Percentiles rank a stretch among this genome's conserved stretches.
These are phyloP conservation scores for Microsporum ferrugineum DNA, from an alignment of 2,329 filamentous ascomycete genomes.

Conservation along the genomic window DNA sequence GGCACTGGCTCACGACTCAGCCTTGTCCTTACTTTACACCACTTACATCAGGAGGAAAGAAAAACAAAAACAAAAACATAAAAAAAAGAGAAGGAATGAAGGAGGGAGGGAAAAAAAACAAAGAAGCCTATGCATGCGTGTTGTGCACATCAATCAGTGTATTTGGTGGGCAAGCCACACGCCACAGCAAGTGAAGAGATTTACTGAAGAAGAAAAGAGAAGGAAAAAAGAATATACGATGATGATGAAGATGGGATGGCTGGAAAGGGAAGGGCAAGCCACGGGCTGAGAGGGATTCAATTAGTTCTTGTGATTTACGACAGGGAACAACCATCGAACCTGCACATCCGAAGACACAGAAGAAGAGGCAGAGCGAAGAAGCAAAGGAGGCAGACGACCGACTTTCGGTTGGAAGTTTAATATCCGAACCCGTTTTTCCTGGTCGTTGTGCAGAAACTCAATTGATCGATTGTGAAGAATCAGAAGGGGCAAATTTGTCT, in stretches of 20 bases:
- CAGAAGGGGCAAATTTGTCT: not conserved
- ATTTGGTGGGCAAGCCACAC: not conserved
- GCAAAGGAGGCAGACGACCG: too few relatives aligned
- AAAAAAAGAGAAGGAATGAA: not conserved
- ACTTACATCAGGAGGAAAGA: not conserved
- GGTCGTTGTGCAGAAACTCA: not conserved
- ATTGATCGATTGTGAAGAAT: not conserved
- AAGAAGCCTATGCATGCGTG: too few relatives aligned
- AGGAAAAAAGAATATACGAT: not conserved
- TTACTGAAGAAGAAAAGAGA: not conserved
- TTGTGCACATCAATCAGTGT: too few relatives aligned
- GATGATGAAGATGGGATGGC: not conserved
- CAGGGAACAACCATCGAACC: not conserved
- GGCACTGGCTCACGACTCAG: not conserved
- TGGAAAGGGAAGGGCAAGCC: not conserved
- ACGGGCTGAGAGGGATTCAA: not conserved
- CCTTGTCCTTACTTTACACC: not conserved
- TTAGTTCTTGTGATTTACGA: not conserved
- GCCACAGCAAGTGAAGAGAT: not conserved
- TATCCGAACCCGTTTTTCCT: not conserved
- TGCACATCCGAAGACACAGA: too few relatives aligned
- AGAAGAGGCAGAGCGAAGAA: too few relatives aligned
- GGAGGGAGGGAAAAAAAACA: too few relatives aligned
- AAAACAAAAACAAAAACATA: not conserved
- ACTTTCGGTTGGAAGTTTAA: not conserved